Conservation (phyloP, 257 asterid species). For the Primulina huaijiensis region DNA sequence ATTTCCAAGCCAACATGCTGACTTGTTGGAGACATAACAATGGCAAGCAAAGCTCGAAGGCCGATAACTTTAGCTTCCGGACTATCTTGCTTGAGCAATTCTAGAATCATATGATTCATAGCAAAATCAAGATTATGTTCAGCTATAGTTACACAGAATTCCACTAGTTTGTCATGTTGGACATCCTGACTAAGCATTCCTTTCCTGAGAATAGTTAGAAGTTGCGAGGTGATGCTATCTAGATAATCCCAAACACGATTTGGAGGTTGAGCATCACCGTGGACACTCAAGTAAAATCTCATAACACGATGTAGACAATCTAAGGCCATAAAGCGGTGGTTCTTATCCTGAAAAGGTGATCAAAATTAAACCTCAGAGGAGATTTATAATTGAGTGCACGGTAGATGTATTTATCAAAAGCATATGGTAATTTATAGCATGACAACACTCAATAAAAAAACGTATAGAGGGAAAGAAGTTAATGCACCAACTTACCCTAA, state of each 20-base stretch:
- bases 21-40: conserved; percentile 94
- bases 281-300: conserved; percentile 92
- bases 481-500: conserved; percentile 53
- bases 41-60: conserved; percentile 97
- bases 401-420: neutral
- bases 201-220: conserved; percentile 82
- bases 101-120: conserved; percentile 90
- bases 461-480: conserved; percentile 6
- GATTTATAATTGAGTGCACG: conserved; percentile 1
- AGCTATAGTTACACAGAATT: conserved; percentile 94
- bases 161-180: conserved; percentile 97
- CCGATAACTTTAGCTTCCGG: conserved; percentile 99
- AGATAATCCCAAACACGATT: conserved; percentile 98
- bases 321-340: conserved; percentile 97
- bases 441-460: neutral
- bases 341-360: conserved; percentile 73
- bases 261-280: conserved; percentile 87
- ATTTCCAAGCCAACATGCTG: conserved; percentile 94
- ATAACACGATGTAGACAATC: conserved; percentile 95
- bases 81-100: conserved; percentile 93
- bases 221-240: conserved; percentile 98
- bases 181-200: conserved; percentile 96
- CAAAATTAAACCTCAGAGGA: conserved; percentile 21
- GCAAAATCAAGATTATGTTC: conserved; percentile 99
- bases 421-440: neutral